These are phyloP conservation scores for Trichoderma asperelloides DNA, from an alignment of 495 filamentous ascomycete species.

Conservation along the genomic window DNA sequence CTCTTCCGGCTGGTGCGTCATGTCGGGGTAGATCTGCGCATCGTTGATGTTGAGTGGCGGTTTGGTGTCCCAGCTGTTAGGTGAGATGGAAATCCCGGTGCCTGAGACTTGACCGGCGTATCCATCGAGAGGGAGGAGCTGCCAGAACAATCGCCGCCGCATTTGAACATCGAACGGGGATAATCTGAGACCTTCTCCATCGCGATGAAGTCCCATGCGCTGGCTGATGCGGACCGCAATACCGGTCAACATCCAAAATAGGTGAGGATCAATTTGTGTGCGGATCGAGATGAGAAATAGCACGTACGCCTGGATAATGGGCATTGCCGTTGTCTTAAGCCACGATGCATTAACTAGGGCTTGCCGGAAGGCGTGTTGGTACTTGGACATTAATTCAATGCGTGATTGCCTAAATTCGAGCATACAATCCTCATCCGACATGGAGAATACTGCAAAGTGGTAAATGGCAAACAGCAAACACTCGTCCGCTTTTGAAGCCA, in stretches of 20 bases:
- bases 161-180: conserved; percentile 41
- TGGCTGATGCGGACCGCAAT: conserved; percentile 40
- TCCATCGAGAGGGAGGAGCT: conserved; percentile 32
- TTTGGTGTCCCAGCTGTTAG: conserved; percentile 30
- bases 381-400: too few species aligned
- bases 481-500: too few species aligned
- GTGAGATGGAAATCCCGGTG: conserved; percentile 30
- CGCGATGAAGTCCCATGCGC: conserved; percentile 40
- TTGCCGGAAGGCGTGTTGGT: too few species aligned
- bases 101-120: conserved; percentile 31
- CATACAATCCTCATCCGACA: too few species aligned
- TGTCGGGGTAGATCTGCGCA: conserved; percentile 3
- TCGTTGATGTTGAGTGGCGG: conserved; percentile 40
- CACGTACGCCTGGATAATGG: too few species aligned
- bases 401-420: too few species aligned
- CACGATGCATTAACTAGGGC: too few species aligned
- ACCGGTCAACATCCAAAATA: conserved; percentile 46
- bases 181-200: conserved; percentile 33
- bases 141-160: conserved; percentile 41
- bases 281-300: too few species aligned
- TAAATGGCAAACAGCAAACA: too few species aligned
- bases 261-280: too few species aligned
- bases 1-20: not conserved
- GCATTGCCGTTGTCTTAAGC: too few species aligned
- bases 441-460: too few species aligned